A percentile compares a stretch with the other conserved stretches of the same genome.
Conservation (phyloP, 1,284 basidiomycete species). For the Ganoderma sp. region DNA sequence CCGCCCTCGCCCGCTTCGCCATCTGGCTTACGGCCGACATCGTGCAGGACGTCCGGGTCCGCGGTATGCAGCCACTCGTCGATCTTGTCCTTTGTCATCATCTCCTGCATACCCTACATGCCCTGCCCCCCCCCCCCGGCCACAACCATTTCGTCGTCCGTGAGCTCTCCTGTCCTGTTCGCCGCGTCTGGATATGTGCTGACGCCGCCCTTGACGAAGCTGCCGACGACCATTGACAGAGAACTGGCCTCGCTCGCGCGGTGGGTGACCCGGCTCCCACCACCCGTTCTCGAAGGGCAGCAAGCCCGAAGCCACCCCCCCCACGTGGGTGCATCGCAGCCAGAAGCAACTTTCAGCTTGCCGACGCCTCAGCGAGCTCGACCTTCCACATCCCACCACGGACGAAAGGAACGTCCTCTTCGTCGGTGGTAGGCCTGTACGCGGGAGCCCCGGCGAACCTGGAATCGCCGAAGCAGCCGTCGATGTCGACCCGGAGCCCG, state of each 20-base stretch:
- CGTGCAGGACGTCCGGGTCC: conserved; percentile 23
- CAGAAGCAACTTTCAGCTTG: not conserved
- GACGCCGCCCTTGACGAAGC: conserved; percentile 42
- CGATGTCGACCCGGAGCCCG: not conserved
- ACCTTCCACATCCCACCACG: not conserved
- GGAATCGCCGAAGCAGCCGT: not conserved
- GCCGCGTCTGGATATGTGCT: conserved; percentile 1
- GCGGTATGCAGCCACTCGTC: conserved; percentile 29
- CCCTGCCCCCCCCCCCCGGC: not conserved
- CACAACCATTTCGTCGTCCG: not conserved
- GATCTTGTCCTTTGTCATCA: conserved; percentile 26
- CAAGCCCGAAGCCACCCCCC: conserved; percentile 5
- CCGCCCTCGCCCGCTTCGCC: not conserved
- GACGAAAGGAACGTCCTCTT: not conserved
- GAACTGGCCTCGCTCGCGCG: conserved; percentile 69
- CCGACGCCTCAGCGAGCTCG: conserved; percentile 2
- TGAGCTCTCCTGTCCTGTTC: not conserved
- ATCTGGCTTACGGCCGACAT: conserved; percentile 20
- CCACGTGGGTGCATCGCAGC: not conserved
- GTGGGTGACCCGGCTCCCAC: conserved; percentile 42
- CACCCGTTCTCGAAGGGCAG: conserved; percentile 4
- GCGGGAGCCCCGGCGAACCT: not conserved
- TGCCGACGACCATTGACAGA: conserved; percentile 51
- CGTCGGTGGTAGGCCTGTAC: not conserved
- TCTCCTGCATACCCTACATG: conserved; percentile 12